Base-by-base conservation (phyloP, 2,329 filamentous ascomycete genomes). In the Harringtonia aguacate region DNA sequence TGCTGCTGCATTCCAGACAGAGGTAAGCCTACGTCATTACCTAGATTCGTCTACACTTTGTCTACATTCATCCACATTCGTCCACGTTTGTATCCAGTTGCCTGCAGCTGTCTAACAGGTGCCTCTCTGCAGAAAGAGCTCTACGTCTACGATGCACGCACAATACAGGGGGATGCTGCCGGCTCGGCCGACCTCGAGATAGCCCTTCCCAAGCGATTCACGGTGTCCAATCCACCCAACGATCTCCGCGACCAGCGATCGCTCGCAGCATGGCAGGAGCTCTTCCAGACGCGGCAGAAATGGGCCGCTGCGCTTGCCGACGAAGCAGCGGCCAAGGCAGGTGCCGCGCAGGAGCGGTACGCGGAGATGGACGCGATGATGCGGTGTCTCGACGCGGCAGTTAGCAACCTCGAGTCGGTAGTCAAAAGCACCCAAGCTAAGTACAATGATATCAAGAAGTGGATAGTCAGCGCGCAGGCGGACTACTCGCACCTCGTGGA, bases 101-200 rank as follows among this genome's bases (percentile, higher is more conserved):
- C 8, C 21, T 35, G 22, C 20, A 17, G n/a, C 2, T 35, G 8
- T 24, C n/a, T 4, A 2, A n/a, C n/a, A n/a, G n/a, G n/a, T n/a
- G n/a, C n/a, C n/a, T n/a, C 24, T 10, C 22, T 29, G 39, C 37
- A 94, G 83, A 85, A 79, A 52, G 88, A 97, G 60, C 80, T 98
- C 46, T 97, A 85, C 60, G 78, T 97, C 42, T 98, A 94, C 64
- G 88, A 95, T 62, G 84, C 88, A 49, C 79, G 81, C 53, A 78
- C 83, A 55, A 79, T 83, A 51, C 73, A 81, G 51, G 62, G 77
- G 41, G 65, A 72, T 39, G 68, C 73, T 41, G 55, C 71, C 8
- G 64, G 62, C 31, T 59, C 63, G 38, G 57, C 67, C 8, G 61
- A 55, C 43, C 59, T 70, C 48, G 71, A 78, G 45, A 55, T 69